Conservation (phyloP, 2,329 filamentous ascomycete genomes). For the Sporothrix humicola region DNA sequence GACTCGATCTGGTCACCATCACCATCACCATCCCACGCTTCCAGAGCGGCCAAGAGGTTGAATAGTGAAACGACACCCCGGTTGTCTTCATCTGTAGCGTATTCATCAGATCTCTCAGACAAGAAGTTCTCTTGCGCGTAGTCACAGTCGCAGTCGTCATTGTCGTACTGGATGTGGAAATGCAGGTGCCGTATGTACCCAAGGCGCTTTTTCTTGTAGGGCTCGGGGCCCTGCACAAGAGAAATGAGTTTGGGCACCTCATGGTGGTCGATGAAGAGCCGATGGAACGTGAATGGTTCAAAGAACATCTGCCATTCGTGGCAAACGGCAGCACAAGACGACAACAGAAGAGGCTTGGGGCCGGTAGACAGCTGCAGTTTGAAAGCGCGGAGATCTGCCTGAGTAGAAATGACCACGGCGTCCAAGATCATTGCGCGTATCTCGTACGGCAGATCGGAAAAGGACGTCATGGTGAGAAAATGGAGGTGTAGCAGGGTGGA, state of each 20-base stretch:
- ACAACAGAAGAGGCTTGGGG: background rate
- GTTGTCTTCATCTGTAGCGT: background rate
- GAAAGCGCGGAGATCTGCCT: background rate
- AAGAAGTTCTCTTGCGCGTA: no score
- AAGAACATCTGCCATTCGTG: slow-evolving; percentile 5
- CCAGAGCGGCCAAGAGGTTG: no score
- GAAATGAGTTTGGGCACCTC: background rate
- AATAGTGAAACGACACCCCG: no score
- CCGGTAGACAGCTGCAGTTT: slow-evolving; percentile 6
- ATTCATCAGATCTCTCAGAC: background rate
- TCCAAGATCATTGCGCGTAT: background rate
- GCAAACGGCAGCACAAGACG: background rate
- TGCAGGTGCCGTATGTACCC: background rate
- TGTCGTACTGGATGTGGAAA: background rate
- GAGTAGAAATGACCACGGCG: background rate
- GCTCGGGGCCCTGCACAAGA: background rate
- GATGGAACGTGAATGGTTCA: background rate
- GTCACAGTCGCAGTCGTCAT: background rate
- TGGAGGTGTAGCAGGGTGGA: no score
- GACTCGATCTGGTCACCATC: no score
- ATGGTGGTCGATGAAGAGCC: background rate
- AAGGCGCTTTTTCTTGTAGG: background rate
- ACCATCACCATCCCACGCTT: no score
- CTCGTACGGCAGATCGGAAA: background rate
- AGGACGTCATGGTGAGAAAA: background rate